Percentiles rank a stretch among this genome's conserved stretches.
phyloP scores from a whole-genome alignment of 1,284 basidiomycete species.

The Malassezia vespertilionis region DNA sequence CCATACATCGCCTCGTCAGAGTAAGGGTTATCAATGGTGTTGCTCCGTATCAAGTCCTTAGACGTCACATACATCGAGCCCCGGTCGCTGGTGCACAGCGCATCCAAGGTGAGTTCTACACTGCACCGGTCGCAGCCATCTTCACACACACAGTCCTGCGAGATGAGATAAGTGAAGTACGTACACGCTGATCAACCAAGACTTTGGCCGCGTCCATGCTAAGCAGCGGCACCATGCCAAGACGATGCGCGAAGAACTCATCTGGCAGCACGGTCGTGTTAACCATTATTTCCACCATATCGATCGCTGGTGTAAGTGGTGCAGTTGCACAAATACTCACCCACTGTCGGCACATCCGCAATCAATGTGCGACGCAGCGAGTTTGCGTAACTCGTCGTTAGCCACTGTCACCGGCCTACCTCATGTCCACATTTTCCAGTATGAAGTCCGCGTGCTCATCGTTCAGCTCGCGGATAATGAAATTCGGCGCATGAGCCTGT shows the following conservation, averaged over 20 bases:
- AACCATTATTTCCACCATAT: constrained; percentile 81
- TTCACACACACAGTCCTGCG: constrained; percentile 72
- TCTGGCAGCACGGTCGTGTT: constrained; percentile 92
- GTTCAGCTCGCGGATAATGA: constrained; percentile 32
- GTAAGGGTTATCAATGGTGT: constrained; percentile 27
- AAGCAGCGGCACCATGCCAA: constrained; percentile 84
- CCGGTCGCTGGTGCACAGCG: constrained; percentile 54
- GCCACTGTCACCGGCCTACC: constrained; percentile 9
- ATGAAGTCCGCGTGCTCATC: constrained; percentile 37
- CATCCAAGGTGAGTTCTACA: constrained; percentile 62
- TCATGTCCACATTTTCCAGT: constrained; percentile 41
- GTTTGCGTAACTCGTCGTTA: constrained; percentile 33
- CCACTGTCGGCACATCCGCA: constrained; percentile 43
- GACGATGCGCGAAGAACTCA: constrained; percentile 90
- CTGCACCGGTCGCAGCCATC: constrained; percentile 69
- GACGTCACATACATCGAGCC: constrained; percentile 70
- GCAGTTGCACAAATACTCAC: constrained; percentile 6
- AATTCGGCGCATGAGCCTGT: constrained; percentile 21
- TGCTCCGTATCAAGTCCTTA: constrained; percentile 35
- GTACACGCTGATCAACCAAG: constrained; percentile 39
- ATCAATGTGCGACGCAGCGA: constrained; percentile 43
- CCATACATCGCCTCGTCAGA: constrained; percentile 29
- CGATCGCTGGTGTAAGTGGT: constrained; percentile 58
- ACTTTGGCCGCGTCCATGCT: constrained; percentile 51
- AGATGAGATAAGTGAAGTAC: constrained; percentile 9